Base-by-base conservation (phyloP, 225 moss, liverwort and hornwort species). In the Pseudisothecium myosuroides region DNA sequence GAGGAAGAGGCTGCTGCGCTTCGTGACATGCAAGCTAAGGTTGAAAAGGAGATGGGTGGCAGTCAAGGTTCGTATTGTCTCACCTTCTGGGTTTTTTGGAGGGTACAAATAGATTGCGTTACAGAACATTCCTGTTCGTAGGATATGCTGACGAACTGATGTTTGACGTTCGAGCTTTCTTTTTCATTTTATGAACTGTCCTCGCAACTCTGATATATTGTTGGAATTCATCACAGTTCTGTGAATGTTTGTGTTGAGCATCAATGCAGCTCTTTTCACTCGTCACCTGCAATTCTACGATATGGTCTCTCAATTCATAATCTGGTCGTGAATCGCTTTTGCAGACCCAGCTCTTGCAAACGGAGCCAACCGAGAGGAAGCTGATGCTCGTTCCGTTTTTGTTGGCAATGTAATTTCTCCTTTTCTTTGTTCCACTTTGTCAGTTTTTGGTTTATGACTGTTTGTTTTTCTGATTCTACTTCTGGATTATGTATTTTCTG, bases 311-410 rank as follows among this genome's bases (percentile, higher is more conserved):
- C 39, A 17, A 4, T 45, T 49, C 24, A 1, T 36, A 34, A 49
- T 64, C 2, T 64, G 63, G 0, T 55, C 27, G 52, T 80, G 66
- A 55, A 66, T 89, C 41, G 55, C 10, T 83, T 90, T 83, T 89
- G 64, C 93, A 97, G 98, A 98, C 83, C 91, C 97, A n/a, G 97
- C 95, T 50, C 92, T 96, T 80, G 90, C 98, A 54, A 95, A 95
- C 67, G 98, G 95, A 89, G 91, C 97, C 12, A 98, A 96, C 63
- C 95, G 97, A 79, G 98, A 98, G 88, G 98, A 98, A 82, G 98
- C 98, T 15, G 98, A 98, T 86, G 98, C 96, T 34, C 97, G 98
- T 84, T 98, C 98, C 71, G 97, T 98, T 88, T 98, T 98, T 66
- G 97, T 98, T 71, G 98, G 98, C 90, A 98, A 98, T 91, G 98